These are phyloP conservation scores for Leccinum griseonigrum DNA, from an alignment of 1,284 basidiomycete genomes.

Conservation along the genomic window DNA sequence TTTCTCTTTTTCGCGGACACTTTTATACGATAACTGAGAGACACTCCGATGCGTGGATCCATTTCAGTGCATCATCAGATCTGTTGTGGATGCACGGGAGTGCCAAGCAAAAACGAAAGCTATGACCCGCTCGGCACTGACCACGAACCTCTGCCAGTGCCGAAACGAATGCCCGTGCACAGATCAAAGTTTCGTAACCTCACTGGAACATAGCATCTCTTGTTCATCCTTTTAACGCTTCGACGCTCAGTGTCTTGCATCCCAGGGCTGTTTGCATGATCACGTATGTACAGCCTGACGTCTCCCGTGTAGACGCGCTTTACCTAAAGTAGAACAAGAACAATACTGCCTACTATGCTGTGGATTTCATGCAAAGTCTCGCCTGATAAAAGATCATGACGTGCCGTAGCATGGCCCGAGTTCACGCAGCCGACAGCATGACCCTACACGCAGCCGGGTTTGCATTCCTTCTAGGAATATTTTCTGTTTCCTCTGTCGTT, in stretches of 20 bases:
- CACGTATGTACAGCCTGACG: neutral
- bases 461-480: neutral
- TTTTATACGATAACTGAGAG: neutral
- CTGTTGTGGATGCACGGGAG: neutral
- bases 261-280: neutral
- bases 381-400: no score
- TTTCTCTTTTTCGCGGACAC: neutral
- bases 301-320: neutral
- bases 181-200: neutral
- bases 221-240: neutral
- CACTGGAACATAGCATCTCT: neutral
- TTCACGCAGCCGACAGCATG: neutral
- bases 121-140: neutral
- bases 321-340: neutral
- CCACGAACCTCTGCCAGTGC: no score
- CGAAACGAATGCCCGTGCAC: no score
- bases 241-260: neutral
- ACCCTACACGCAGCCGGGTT: neutral
- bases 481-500: neutral
- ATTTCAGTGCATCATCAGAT: neutral
- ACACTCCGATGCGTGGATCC: neutral
- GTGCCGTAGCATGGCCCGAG: no score
- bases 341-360: no score
- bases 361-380: no score
- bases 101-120: neutral